Evolutionary conservation across 352 stramenopile genomes (phyloP).

Genomic region (Globisporangium abappressorium): DNA sequence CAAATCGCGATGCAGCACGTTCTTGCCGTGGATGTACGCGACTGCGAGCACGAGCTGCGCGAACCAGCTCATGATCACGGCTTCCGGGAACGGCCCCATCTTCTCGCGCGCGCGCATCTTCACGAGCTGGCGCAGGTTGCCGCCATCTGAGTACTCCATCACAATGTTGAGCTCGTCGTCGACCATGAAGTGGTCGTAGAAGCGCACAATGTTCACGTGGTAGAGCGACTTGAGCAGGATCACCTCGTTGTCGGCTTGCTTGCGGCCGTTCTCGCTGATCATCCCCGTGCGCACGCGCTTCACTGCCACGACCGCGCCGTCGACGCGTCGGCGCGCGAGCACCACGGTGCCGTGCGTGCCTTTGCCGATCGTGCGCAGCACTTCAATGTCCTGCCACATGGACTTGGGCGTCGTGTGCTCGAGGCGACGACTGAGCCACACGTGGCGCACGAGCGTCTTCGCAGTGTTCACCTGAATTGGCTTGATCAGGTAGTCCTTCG

Average conservation of each 20-base stretch:
- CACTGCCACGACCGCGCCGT: constrained; percentile 79
- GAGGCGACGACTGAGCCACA: constrained; percentile 77
- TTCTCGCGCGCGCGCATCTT: constrained; percentile 77
- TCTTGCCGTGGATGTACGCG: constrained; percentile 88
- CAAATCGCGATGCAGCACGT: constrained; percentile 84
- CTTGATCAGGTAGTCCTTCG: constrained; percentile 91
- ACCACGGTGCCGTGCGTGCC: constrained; percentile 85
- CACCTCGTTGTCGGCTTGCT: constrained; percentile 87
- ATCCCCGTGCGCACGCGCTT: constrained; percentile 80
- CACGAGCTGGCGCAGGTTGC: constrained; percentile 80
- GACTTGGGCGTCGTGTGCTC: constrained; percentile 62
- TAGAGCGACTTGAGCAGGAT: constrained; percentile 88
- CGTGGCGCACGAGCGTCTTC: constrained; percentile 87
- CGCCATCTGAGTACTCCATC: constrained; percentile 86
- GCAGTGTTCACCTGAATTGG: constrained; percentile 88
- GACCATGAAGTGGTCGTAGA: constrained; percentile 86
- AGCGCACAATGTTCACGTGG: constrained; percentile 89
- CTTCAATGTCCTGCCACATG: constrained; percentile 84
- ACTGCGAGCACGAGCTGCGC: constrained; percentile 81
- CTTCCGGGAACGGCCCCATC: constrained; percentile 79
- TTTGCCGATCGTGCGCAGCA: constrained; percentile 85
- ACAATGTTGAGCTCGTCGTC: constrained; percentile 89
- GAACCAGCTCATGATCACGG: constrained; percentile 87
- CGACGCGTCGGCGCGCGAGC: constrained; percentile 66
- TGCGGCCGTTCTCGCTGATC: constrained; percentile 81